Base-by-base conservation (phyloP, 345 rosid species). In the Erodium maritimum region DNA sequence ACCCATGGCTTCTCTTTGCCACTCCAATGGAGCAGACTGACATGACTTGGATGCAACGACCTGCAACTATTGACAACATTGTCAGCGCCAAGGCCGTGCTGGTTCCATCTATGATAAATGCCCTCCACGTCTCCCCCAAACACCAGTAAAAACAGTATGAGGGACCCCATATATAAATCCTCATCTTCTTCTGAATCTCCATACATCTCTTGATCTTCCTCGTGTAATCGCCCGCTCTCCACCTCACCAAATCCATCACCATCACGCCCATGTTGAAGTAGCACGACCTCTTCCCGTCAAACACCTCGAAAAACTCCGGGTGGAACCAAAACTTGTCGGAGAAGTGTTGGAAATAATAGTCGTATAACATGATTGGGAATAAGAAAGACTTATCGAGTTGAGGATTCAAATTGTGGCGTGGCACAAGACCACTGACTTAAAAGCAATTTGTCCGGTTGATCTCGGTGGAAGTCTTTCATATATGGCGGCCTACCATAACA, bases 221-320 rank as follows among this genome's bases (percentile, higher is more conserved):
- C 7, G 80, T 80, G 74, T 76, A 86, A 0, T 73, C 75, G 2
- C 79, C 82, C 52, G 65, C 67, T 62, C 88, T 78, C 95, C 95
- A 87, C 69, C 69, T 76, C 50, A 21, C 78, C 54, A 87, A 55
- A 74, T 87, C 95, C 60, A 87, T 77, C 66, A 87, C 80, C 95
- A 87, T 87, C 52, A 86, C 95, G 1, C 95, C 95, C 5, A 90
- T 86, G 21, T 86, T 86, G 81, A 86, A 86, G 62, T 84, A 87
- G 29, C 95, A 87, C 17, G 90, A 73, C 0, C 29, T 68, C 24
- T 66, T 76, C n/a, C 82, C 76, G 2, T 29, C 68, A 9, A 86
- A 86, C 14, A 68, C 80, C 17, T 55, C 33, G 0, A 84, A 55
- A 18, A 83, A 61, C 34, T 67, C 69, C 1, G 54, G 37, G 58